These are phyloP conservation scores for Aspergillus felis DNA, from an alignment of 2,329 filamentous ascomycete species.

Conservation along the genomic window DNA sequence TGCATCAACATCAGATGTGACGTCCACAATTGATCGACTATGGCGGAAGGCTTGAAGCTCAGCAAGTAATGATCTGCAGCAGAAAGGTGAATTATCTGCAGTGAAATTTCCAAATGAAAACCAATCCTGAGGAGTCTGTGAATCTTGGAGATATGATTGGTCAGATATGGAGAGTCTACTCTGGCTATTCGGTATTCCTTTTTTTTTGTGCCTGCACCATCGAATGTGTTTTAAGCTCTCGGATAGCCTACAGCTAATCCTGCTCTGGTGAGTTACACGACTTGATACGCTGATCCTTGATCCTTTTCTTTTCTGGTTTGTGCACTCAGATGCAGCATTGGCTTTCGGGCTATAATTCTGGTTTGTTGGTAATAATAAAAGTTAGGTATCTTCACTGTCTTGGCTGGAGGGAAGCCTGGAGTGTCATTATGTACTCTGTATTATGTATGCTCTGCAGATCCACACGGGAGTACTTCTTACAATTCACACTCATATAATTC, in stretches of 20 bases:
- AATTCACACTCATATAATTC: too few relatives aligned
- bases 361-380: background rate
- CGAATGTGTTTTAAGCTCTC: background rate
- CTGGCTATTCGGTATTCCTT: background rate
- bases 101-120: slow-evolving; percentile 3
- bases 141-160: slow-evolving; percentile 6
- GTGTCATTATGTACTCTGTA: too few relatives aligned
- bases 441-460: too few relatives aligned
- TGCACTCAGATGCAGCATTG: background rate
- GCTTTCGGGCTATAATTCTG: background rate
- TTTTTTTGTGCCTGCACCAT: background rate
- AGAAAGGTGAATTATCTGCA: slow-evolving; percentile 14
- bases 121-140: slow-evolving; percentile 3
- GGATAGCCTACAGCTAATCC: background rate
- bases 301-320: background rate
- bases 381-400: background rate
- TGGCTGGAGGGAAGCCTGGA: background rate
- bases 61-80: slow-evolving; percentile 11
- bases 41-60: slow-evolving; percentile 6
- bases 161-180: background rate
- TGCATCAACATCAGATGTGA: too few relatives aligned
- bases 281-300: background rate
- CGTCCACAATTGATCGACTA: too few relatives aligned
- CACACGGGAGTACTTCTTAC: too few relatives aligned
- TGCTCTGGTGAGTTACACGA: background rate